Conservation (phyloP, 164 flowering plant species). For the Umbilicus rupestris region DNA sequence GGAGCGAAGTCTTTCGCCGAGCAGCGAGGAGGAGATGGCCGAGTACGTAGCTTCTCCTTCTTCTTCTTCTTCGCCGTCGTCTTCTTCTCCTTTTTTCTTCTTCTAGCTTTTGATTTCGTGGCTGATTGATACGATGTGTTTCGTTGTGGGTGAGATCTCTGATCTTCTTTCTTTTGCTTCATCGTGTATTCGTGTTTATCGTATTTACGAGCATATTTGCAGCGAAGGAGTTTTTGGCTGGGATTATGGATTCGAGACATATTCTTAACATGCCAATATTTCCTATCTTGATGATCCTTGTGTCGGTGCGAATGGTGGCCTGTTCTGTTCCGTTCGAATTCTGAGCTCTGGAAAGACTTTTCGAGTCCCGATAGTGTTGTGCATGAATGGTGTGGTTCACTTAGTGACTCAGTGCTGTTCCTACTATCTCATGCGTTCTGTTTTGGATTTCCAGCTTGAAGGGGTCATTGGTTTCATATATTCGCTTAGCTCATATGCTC, state of each 20-base stretch:
- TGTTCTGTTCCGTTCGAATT: not conserved
- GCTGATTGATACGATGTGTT: not conserved
- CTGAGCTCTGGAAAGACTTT: not conserved
- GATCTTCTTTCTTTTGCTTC: not conserved
- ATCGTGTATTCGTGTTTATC: not conserved
- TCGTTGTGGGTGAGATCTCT: not conserved
- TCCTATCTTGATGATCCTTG: not conserved
- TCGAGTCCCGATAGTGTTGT: not conserved
- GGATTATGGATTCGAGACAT: not conserved
- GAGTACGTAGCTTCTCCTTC: slow-evolving; percentile 26
- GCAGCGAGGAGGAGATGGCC: slow-evolving; percentile 20
- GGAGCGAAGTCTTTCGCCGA: slow-evolving; percentile 33
- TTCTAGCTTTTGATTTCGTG: not conserved
- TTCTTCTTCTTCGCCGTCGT: not conserved
- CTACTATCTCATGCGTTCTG: not conserved
- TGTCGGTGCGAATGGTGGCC: not conserved
- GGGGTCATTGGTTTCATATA: not conserved
- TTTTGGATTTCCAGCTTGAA: not conserved
- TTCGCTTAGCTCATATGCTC: not conserved
- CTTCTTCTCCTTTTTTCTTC: too few species aligned
- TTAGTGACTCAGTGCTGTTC: not conserved
- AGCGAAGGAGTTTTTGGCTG: not conserved
- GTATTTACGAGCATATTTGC: not conserved
- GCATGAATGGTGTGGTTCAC: not conserved
- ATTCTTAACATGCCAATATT: not conserved